phyloP scores from a whole-genome alignment of 78 protist genomes.

The Dictyostelium intermedium region DNA sequence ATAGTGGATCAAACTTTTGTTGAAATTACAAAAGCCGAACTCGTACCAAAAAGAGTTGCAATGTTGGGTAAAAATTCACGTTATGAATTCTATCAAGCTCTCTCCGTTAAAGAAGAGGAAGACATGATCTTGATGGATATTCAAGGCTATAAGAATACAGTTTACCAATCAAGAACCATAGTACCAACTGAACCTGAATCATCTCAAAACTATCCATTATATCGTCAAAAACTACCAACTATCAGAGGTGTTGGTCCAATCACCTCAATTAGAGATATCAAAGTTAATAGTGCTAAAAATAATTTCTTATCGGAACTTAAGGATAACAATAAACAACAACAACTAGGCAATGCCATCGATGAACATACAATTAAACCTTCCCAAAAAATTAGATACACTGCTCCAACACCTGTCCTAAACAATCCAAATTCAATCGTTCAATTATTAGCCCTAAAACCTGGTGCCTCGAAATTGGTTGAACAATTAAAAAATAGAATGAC shows the following conservation, averaged over 20 bases:
- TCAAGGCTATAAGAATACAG: conserved; percentile 12
- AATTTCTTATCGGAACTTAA: conserved; percentile 16
- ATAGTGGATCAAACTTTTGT: conserved; percentile 53
- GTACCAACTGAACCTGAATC: neutral
- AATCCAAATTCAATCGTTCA: conserved; percentile 36
- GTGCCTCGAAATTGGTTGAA: conserved; percentile 47
- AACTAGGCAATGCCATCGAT: neutral
- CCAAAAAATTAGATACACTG: neutral
- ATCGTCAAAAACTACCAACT: neutral
- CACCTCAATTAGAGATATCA: conserved; percentile 37
- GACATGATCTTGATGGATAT: conserved; percentile 27
- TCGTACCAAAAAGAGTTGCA: conserved; percentile 44
- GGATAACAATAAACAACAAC: neutral
- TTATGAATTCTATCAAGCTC: conserved; percentile 21
- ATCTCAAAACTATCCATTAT: conserved; percentile 35
- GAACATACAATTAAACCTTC: neutral
- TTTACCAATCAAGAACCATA: neutral
- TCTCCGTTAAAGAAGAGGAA: conserved; percentile 39
- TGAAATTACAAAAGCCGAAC: conserved; percentile 56
- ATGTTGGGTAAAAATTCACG: conserved; percentile 33
- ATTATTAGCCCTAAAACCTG: conserved; percentile 50
- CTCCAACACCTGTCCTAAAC: neutral
- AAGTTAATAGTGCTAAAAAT: conserved; percentile 25
- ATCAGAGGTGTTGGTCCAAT: conserved; percentile 3
- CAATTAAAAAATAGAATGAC: conserved; percentile 43